Conservation (phyloP, 805 yeast genomes). For the Candida alai region DNA sequence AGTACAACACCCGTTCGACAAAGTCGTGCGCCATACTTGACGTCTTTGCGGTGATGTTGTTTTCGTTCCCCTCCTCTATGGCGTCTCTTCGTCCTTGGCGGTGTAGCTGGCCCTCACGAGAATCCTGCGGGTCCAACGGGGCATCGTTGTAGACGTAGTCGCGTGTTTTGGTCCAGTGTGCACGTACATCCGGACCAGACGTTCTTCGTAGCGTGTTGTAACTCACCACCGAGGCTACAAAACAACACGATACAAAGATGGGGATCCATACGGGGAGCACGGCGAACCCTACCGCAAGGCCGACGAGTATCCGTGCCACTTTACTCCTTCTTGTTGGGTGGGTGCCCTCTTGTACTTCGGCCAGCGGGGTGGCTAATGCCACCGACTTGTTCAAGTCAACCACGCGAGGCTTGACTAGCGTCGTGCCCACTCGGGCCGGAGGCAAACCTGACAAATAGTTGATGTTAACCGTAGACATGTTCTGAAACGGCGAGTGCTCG, state of each 20-base stretch:
- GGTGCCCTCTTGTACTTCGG: too few relatives aligned
- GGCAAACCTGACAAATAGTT: constrained; percentile 47
- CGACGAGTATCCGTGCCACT: too few relatives aligned
- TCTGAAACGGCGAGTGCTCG: constrained; percentile 63
- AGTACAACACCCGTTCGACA: constrained; percentile 35
- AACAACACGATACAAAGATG: too few relatives aligned
- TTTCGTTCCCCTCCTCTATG: constrained; percentile 23
- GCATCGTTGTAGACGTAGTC: constrained; percentile 28
- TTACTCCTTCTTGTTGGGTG: too few relatives aligned
- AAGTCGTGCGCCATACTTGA: constrained; percentile 33
- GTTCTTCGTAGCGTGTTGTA: too few relatives aligned
- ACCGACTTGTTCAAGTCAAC: constrained; percentile 48
- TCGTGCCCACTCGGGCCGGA: constrained; percentile 32
- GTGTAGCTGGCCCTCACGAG: constrained; percentile 28
- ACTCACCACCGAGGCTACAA: too few relatives aligned
- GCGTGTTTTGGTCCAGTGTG: constrained; percentile 33
- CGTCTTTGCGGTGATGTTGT: constrained; percentile 39
- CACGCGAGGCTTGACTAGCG: constrained; percentile 42
- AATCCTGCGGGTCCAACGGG: constrained; percentile 29
- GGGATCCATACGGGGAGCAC: too few relatives aligned
- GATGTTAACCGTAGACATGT: constrained; percentile 44
- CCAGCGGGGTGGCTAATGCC: too few relatives aligned
- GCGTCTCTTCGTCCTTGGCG: too few relatives aligned
- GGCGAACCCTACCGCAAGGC: too few relatives aligned
- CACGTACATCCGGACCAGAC: constrained; percentile 20